Base-by-base conservation (phyloP, 2,329 filamentous ascomycete species). In the Fusarium haematococcum region DNA sequence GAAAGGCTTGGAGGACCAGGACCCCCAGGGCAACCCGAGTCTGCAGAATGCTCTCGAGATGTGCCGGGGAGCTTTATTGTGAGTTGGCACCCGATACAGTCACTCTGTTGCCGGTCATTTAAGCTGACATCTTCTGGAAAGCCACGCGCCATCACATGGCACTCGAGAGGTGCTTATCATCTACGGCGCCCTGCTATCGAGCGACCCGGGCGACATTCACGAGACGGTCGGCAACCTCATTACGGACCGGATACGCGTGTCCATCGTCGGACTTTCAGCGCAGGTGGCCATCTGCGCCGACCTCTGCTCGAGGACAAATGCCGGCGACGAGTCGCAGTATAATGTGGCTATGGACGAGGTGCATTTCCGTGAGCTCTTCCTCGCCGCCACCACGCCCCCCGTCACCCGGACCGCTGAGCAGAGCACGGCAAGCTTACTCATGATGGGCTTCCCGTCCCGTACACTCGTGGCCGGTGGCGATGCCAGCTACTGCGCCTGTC, bases 361-460 rank as follows among this genome's bases (percentile, higher is more conserved):
- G 35, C 94, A 98, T 84, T 97, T 97, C 79, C 90, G 92, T 33
- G 95, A 98, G 78, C 88, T 98, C n/a, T 88, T 98, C 70, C 92
- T 98, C 81, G 92, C 91, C 20, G 91, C 93, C 57, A 98, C 97
- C 0, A 98, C 95, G 3, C 97, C 97, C 1, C 97, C 96, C 0
- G 92, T 95, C 20, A 94, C 95, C 14, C 91, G 94, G 64, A 90
- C 91, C 4, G 83, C 85, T 45, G 88, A 89, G 73, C 87, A 89
- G 77, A 88, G 86, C 69, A 87, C 87, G 10, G 88, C 90, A 1
- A 91, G 89, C 64, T 86, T 99, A 45, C 89, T 99, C 30, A 97
- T 97, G 94, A 99, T 99, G 96, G 97, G 97, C 6, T 99, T 99
- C 79, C 97, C 97, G 0, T 97, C 94, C 7, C 90, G 95, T 41